Percentiles rank a stretch among this genome's conserved stretches.
These are phyloP conservation scores for Steccherinum ochraceum DNA, from an alignment of 768 basidiomycete genomes.

Conservation along the genomic window DNA sequence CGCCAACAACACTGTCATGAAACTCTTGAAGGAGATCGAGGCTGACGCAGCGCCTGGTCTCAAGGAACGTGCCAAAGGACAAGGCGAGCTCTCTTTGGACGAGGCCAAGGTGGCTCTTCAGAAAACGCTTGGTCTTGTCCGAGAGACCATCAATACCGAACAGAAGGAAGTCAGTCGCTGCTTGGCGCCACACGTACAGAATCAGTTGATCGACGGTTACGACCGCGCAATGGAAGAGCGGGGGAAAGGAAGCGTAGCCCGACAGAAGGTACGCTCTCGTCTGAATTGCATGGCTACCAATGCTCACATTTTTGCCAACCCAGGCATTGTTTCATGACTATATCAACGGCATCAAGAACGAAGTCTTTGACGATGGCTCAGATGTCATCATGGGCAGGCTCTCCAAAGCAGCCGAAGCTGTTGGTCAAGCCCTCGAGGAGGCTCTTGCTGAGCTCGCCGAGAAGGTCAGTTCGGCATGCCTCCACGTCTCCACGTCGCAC, in stretches of 20 bases:
- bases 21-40: conserved; percentile 46
- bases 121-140: conserved; percentile 41
- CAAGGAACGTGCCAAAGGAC: conserved; percentile 43
- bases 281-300: not conserved
- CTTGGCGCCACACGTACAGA: conserved; percentile 50
- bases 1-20: conserved; percentile 30
- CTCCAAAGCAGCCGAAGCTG: conserved; percentile 37
- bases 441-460: conserved; percentile 45
- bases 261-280: conserved; percentile 43
- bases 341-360: conserved; percentile 36
- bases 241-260: conserved; percentile 49
- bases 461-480: conserved; percentile 35
- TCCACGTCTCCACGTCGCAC: no score
- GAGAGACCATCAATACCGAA: conserved; percentile 41
- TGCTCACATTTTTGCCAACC: conserved; percentile 1
- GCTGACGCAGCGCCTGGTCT: conserved; percentile 43
- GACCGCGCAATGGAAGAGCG: conserved; percentile 46
- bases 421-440: conserved; percentile 42
- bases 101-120: conserved; percentile 44
- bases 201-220: conserved; percentile 45
- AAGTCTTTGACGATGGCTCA: conserved; percentile 48
- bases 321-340: conserved; percentile 45
- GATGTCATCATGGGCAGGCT: conserved; percentile 44
- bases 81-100: conserved; percentile 45
- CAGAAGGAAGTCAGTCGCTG: conserved; percentile 58